Evolutionary conservation across 352 stramenopile genomes (phyloP).

Genomic region (Pythium monospermum): DNA sequence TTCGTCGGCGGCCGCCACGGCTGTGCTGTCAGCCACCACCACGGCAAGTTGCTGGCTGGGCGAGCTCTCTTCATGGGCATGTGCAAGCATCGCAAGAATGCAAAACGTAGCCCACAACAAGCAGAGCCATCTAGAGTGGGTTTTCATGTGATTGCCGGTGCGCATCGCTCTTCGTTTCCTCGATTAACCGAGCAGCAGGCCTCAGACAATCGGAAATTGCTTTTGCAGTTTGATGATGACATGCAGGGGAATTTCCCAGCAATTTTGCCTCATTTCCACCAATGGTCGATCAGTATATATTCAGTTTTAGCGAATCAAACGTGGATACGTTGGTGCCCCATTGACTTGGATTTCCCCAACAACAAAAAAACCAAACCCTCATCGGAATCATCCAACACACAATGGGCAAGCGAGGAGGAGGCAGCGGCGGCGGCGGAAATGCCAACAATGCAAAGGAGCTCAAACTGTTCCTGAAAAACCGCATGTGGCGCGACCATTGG

Average conservation of each 20-base stretch:
- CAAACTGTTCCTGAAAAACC: constrained; percentile 78
- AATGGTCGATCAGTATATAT: not conserved
- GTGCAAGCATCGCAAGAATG: not conserved
- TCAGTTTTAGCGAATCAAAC: constrained; percentile 18
- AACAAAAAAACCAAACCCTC: too few species aligned
- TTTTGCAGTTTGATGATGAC: too few species aligned
- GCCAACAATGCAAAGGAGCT: constrained; percentile 64
- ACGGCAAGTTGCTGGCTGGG: constrained; percentile 6
- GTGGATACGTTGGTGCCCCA: constrained; percentile 9
- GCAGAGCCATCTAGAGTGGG: too few species aligned
- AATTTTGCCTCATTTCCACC: not conserved
- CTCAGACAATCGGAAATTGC: not conserved
- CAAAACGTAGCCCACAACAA: constrained; percentile 4
- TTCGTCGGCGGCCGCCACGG: constrained; percentile 6
- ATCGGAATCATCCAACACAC: not conserved
- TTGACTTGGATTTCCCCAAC: constrained; percentile 6
- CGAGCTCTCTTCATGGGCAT: not conserved
- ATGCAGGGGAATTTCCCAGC: not conserved
- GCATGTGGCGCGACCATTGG: constrained; percentile 80
- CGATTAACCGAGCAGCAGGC: too few species aligned
- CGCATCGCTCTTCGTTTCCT: too few species aligned
- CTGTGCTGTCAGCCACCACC: constrained; percentile 18
- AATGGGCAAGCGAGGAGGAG: constrained; percentile 36
- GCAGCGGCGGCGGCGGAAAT: constrained; percentile 20
- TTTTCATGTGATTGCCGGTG: too few species aligned